A percentile compares a stretch with the other conserved stretches of the same genome.
phyloP scores from a whole-genome alignment of 2,329 filamentous ascomycete species.

The Thyridium curvatum region DNA sequence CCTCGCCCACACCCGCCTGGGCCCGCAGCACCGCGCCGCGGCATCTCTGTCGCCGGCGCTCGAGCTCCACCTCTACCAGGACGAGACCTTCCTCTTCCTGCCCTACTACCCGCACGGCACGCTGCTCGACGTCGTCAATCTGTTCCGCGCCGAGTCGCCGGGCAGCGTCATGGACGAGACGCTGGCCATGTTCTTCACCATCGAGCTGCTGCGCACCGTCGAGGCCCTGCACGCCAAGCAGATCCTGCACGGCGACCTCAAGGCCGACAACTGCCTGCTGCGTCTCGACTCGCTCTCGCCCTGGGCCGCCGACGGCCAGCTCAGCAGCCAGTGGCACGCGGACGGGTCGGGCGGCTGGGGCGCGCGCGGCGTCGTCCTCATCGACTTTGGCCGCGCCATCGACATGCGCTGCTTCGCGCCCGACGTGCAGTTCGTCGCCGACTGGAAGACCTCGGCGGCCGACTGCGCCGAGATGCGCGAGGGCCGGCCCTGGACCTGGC shows the following conservation, averaged over 20 bases:
- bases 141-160: constrained; percentile 61
- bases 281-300: constrained; percentile 59
- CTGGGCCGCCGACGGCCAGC: constrained; percentile 22
- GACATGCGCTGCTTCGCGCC: constrained; percentile 81
- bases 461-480: constrained; percentile 97
- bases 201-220: constrained; percentile 85
- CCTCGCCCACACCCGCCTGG: constrained; percentile 69
- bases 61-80: constrained; percentile 85
- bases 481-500: constrained; percentile 90
- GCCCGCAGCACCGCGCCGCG: constrained; percentile 61
- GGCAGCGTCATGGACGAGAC: constrained; percentile 80
- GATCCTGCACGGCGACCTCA: constrained; percentile 88
- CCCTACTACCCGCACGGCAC: constrained; percentile 87
- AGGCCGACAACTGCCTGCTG: constrained; percentile 90
- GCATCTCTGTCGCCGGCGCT: constrained; percentile 78
- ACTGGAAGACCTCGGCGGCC: constrained; percentile 83
- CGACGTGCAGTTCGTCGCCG: constrained; percentile 82
- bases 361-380: constrained; percentile 73
- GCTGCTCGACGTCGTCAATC: constrained; percentile 88
- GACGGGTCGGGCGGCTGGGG: constrained; percentile 75
- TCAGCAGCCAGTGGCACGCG: constrained; percentile 61
- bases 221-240: constrained; percentile 77
- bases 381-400: constrained; percentile 92
- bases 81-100: constrained; percentile 85
- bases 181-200: constrained; percentile 89